Percentiles rank a stretch among this genome's conserved stretches.
Evolutionary conservation across 371 early-diverging fungal genomes (phyloP).

Genomic region (Mucor lusitanicus): DNA sequence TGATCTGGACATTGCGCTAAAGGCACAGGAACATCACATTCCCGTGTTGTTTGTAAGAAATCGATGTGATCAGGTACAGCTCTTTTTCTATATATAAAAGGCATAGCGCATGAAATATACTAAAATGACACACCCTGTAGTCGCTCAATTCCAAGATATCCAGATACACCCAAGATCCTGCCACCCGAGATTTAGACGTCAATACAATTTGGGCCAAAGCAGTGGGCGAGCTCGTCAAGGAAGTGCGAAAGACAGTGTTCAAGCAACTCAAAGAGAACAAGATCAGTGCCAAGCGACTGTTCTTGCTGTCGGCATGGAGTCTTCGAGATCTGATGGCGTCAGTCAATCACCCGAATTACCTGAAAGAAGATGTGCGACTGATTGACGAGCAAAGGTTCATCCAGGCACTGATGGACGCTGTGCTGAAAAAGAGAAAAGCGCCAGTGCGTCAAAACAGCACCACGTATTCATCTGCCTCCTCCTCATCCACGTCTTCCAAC

Average conservation of each 20-base stretch:
- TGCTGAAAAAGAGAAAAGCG: constrained; percentile 18
- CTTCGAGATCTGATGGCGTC: constrained; percentile 36
- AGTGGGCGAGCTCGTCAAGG: constrained; percentile 41
- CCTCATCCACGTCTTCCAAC: background rate
- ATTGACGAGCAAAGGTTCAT: constrained; percentile 29
- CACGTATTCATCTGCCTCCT: background rate
- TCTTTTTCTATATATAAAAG: background rate
- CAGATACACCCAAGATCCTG: constrained; percentile 11
- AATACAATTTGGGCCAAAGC: constrained; percentile 36
- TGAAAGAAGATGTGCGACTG: constrained; percentile 11
- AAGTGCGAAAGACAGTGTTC: constrained; percentile 37
- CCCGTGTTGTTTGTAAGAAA: constrained; percentile 51
- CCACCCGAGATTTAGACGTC: background rate
- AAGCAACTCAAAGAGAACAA: constrained; percentile 37
- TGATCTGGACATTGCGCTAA: constrained; percentile 39
- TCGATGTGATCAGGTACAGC: constrained; percentile 44
- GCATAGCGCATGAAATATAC: background rate
- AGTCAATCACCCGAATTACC: constrained; percentile 10
- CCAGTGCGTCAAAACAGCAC: background rate
- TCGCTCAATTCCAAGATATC: constrained; percentile 40
- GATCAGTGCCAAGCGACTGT: constrained; percentile 33
- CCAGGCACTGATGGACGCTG: constrained; percentile 21
- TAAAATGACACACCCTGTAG: constrained; percentile 10
- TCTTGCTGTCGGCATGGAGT: constrained; percentile 47
- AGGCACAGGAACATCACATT: constrained; percentile 38